These are phyloP conservation scores for Mitosporidium daphniae DNA, from an alignment of 371 early-diverging fungal species.

Conservation along the genomic window DNA sequence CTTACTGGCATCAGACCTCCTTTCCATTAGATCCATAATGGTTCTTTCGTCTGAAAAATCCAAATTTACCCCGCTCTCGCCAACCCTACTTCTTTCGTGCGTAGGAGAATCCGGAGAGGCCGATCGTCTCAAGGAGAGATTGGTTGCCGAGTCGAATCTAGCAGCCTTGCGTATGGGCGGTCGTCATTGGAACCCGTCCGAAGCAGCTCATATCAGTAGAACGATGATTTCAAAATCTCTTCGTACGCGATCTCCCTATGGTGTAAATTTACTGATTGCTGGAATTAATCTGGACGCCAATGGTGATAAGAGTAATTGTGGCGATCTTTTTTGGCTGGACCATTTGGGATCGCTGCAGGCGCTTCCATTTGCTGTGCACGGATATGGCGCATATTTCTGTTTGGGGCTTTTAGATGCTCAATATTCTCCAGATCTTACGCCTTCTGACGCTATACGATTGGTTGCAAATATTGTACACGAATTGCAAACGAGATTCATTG, in stretches of 20 bases:
- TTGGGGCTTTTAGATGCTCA: slow-evolving; percentile 63
- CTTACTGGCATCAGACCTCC: slow-evolving; percentile 39
- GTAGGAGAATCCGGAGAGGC: slow-evolving; percentile 80
- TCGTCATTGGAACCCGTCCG: background rate
- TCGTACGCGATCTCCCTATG: slow-evolving; percentile 27
- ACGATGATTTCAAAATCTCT: background rate
- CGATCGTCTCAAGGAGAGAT: slow-evolving; percentile 37
- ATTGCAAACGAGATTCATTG: slow-evolving; percentile 41
- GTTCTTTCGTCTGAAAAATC: slow-evolving; percentile 57
- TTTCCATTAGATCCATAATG: slow-evolving; percentile 39
- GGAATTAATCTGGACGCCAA: too few species aligned
- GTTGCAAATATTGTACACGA: slow-evolving; percentile 43
- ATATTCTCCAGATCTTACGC: slow-evolving; percentile 32
- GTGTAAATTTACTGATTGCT: slow-evolving; percentile 48
- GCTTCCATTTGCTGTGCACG: slow-evolving; percentile 57
- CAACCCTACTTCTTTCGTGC: slow-evolving; percentile 35
- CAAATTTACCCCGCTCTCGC: slow-evolving; percentile 37
- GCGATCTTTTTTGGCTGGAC: slow-evolving; percentile 56
- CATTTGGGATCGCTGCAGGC: slow-evolving; percentile 36
- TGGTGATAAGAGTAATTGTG: slow-evolving; percentile 22
- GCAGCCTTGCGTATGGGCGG: background rate
- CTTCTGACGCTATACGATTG: slow-evolving; percentile 37
- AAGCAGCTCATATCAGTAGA: slow-evolving; percentile 1
- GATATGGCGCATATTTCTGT: slow-evolving; percentile 54
- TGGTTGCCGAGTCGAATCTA: slow-evolving; percentile 7